Evolutionary conservation across 257 asterid genomes (phyloP).

Genomic region (Echium plantagineum): DNA sequence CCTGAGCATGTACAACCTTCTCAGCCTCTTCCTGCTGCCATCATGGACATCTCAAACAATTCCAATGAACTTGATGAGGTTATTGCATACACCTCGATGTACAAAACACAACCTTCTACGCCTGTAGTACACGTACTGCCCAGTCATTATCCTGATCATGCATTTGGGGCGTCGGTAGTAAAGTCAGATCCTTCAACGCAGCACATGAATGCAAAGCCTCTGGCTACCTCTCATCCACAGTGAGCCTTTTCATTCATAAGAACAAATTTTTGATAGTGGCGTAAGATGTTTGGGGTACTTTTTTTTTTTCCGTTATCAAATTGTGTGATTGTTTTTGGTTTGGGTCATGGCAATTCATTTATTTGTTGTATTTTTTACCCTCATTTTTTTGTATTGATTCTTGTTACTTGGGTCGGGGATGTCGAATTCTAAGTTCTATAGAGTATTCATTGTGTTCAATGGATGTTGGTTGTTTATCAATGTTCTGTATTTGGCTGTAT

Average conservation of each 20-base stretch:
- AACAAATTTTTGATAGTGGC: conserved; percentile 22
- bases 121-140: conserved; percentile 27
- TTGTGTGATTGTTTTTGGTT: conserved; percentile 14
- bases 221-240: conserved; percentile 23
- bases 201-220: conserved; percentile 31
- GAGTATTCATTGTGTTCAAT: background rate
- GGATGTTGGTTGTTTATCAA: background rate
- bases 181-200: conserved; percentile 46
- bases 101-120: conserved; percentile 68
- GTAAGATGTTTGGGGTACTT: background rate
- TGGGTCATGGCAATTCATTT: conserved; percentile 1
- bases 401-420: conserved; percentile 7
- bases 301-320: conserved; percentile 3
- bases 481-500: too few species aligned
- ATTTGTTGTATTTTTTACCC: background rate
- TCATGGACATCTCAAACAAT: conserved; percentile 19
- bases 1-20: conserved; percentile 28
- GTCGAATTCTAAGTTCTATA: background rate
- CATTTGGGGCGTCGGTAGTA: conserved; percentile 38
- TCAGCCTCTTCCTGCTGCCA: conserved; percentile 24
- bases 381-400: conserved; percentile 2
- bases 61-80: conserved; percentile 57
- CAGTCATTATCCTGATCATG: conserved; percentile 38
- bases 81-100: conserved; percentile 59
- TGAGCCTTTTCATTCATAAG: conserved; percentile 18